Percentiles rank a stretch among this genome's conserved stretches.
These are phyloP conservation scores for Fusarium verrucosum DNA, from an alignment of 2,329 filamentous ascomycete genomes.

Conservation along the genomic window DNA sequence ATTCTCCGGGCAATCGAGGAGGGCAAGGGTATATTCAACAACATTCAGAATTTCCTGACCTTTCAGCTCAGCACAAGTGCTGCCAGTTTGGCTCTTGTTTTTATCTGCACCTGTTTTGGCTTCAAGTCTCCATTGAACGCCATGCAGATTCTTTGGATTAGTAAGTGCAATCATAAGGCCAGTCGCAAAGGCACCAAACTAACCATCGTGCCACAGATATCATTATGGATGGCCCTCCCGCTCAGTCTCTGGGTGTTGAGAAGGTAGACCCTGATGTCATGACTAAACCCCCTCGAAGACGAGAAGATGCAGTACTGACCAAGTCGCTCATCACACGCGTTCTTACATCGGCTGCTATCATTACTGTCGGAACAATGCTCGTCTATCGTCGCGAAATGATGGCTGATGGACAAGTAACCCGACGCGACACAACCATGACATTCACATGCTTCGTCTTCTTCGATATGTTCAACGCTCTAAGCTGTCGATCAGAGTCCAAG, in stretches of 20 bases:
- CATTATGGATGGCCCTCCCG: slow-evolving; percentile 98
- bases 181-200: neutral
- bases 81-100: slow-evolving; percentile 87
- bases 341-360: slow-evolving; percentile 84
- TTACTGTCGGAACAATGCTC: slow-evolving; percentile 90
- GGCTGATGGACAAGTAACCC: slow-evolving; percentile 81
- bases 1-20: slow-evolving; percentile 97
- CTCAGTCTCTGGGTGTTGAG: slow-evolving; percentile 96
- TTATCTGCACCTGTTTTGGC: slow-evolving; percentile 90
- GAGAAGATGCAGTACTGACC: slow-evolving; percentile 91
- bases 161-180: slow-evolving; percentile 65
- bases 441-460: slow-evolving; percentile 99
- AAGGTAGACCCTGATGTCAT: slow-evolving; percentile 94
- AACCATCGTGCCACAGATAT: slow-evolving; percentile 72
- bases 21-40: slow-evolving; percentile 99
- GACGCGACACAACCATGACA: slow-evolving; percentile 98
- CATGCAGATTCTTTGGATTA: slow-evolving; percentile 99
- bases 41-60: slow-evolving; percentile 98
- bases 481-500: slow-evolving; percentile 91
- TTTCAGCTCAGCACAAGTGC: slow-evolving; percentile 98
- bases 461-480: slow-evolving; percentile 98
- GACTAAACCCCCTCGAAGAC: slow-evolving; percentile 83
- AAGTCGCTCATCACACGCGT: slow-evolving; percentile 83
- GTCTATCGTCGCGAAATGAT: slow-evolving; percentile 94
- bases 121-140: slow-evolving; percentile 96